Conservation (phyloP, 768 basidiomycete species). For the Trametes elegans region DNA sequence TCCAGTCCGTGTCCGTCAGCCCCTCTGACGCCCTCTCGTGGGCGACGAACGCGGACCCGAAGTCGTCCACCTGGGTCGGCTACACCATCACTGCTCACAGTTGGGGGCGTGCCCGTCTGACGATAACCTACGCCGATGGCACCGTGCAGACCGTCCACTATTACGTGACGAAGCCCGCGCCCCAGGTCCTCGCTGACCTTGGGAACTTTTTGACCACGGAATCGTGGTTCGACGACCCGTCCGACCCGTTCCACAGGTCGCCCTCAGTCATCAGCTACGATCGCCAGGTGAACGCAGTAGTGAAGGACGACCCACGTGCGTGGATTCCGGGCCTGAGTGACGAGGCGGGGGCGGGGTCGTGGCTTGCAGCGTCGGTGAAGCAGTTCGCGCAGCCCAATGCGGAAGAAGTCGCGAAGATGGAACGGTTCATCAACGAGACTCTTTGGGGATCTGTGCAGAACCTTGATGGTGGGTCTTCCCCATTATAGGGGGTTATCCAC, state of each 20-base stretch:
- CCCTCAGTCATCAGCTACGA: slow-evolving; percentile 57
- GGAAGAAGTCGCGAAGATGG: slow-evolving; percentile 51
- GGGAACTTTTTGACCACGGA: slow-evolving; percentile 53
- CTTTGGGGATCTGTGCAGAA: slow-evolving; percentile 54
- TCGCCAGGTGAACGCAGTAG: slow-evolving; percentile 46
- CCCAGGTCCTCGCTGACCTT: slow-evolving; percentile 44
- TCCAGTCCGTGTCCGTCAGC: slow-evolving; percentile 42
- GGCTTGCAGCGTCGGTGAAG: slow-evolving; percentile 56
- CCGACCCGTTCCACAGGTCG: slow-evolving; percentile 52
- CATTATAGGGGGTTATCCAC: background rate
- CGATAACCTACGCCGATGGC: slow-evolving; percentile 50
- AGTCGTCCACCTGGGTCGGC: slow-evolving; percentile 42
- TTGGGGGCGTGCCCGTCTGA: slow-evolving; percentile 50
- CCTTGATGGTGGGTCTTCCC: slow-evolving; percentile 36
- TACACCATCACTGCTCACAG: slow-evolving; percentile 43
- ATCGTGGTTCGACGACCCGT: slow-evolving; percentile 50
- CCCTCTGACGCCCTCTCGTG: slow-evolving; percentile 48
- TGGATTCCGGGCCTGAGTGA: slow-evolving; percentile 63
- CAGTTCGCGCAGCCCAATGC: slow-evolving; percentile 54
- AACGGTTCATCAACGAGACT: slow-evolving; percentile 45
- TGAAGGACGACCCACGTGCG: slow-evolving; percentile 50
- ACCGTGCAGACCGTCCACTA: slow-evolving; percentile 53
- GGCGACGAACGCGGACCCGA: slow-evolving; percentile 43
- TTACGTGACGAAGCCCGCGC: slow-evolving; percentile 46
- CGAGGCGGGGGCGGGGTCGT: slow-evolving; percentile 59